Conservation (phyloP, 345 rosid genomes). For the Mallotus nudiflorus region DNA sequence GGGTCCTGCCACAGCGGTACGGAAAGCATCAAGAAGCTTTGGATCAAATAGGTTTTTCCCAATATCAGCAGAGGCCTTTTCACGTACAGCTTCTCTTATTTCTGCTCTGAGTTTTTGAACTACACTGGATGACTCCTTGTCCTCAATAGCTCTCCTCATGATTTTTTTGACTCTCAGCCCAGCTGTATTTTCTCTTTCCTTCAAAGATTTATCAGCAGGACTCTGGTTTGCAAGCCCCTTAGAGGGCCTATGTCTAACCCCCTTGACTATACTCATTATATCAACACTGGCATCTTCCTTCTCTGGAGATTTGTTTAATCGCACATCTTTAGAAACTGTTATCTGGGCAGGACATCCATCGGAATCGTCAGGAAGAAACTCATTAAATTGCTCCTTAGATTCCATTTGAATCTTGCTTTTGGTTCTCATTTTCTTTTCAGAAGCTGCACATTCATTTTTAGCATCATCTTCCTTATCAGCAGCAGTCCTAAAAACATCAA, state of each 20-base stretch:
- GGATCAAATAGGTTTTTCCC: conserved; percentile 77
- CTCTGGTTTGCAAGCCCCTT: conserved; percentile 29
- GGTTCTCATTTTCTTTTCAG: conserved; percentile 42
- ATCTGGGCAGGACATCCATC: conserved; percentile 19
- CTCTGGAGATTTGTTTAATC: conserved; percentile 19
- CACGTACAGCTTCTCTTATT: conserved; percentile 84
- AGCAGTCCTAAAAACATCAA: conserved; percentile 32
- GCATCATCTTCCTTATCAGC: conserved; percentile 36
- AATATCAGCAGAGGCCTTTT: conserved; percentile 58
- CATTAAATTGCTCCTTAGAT: conserved; percentile 32
- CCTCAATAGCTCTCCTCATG: conserved; percentile 65
- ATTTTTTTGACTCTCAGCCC: conserved; percentile 94
- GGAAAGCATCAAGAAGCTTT: conserved; percentile 90
- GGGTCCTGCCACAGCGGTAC: conserved; percentile 75
- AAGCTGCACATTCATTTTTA: conserved; percentile 30
- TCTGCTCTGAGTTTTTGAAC: conserved; percentile 86
- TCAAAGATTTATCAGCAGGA: conserved; percentile 42
- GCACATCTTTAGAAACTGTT: conserved; percentile 22
- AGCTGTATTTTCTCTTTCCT: conserved; percentile 51
- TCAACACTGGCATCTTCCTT: conserved; percentile 36
- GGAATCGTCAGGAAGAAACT: conserved; percentile 38
- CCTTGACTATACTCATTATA: conserved; percentile 78
- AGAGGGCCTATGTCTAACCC: conserved; percentile 38
- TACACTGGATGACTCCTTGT: conserved; percentile 60
- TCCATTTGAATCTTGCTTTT: conserved; percentile 40